Evolutionary conservation across 169 alveolate genomes (phyloP).

Genomic region (Cryptosporidium felis): DNA sequence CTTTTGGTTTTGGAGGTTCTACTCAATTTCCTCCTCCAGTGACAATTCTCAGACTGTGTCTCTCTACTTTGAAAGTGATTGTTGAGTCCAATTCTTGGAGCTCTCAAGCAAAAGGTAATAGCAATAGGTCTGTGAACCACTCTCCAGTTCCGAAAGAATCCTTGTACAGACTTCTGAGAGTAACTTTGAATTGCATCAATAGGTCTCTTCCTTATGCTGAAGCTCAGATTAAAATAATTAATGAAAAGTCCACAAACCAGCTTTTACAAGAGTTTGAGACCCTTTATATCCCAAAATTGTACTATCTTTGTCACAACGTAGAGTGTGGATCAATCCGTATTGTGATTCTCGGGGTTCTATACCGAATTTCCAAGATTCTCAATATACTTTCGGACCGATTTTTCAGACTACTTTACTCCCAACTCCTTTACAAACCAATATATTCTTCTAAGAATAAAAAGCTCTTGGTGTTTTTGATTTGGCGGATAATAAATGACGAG

Average conservation of each 20-base stretch:
- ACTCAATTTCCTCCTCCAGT: slow-evolving; percentile 45
- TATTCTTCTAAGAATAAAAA: slow-evolving; percentile 37
- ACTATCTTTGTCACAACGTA: slow-evolving; percentile 48
- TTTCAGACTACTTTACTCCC: slow-evolving; percentile 54
- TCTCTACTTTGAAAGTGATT: slow-evolving; percentile 36
- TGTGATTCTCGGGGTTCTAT: slow-evolving; percentile 39
- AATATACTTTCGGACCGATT: slow-evolving; percentile 27
- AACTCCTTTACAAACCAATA: slow-evolving; percentile 38
- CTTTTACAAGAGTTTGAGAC: slow-evolving; percentile 35
- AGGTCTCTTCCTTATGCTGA: slow-evolving; percentile 68
- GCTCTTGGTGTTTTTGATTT: slow-evolving; percentile 6
- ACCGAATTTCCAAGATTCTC: slow-evolving; percentile 47
- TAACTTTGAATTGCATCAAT: slow-evolving; percentile 47
- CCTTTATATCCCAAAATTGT: slow-evolving; percentile 43
- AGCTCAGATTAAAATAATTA: slow-evolving; percentile 25
- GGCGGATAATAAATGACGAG: slow-evolving; percentile 35
- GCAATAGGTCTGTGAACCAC: neutral
- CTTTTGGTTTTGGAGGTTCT: neutral
- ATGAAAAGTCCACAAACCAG: slow-evolving; percentile 1
- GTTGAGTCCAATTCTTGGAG: slow-evolving; percentile 25
- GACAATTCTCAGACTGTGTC: slow-evolving; percentile 23
- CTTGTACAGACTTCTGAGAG: slow-evolving; percentile 42
- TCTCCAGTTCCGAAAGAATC: slow-evolving; percentile 32
- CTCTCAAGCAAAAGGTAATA: neutral
- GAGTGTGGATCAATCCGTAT: slow-evolving; percentile 59